A percentile compares a stretch with the other conserved stretches of the same genome.
These are phyloP conservation scores for Lentinula novae-zelandiae DNA, from an alignment of 1,284 basidiomycete species.

Conservation along the genomic window DNA sequence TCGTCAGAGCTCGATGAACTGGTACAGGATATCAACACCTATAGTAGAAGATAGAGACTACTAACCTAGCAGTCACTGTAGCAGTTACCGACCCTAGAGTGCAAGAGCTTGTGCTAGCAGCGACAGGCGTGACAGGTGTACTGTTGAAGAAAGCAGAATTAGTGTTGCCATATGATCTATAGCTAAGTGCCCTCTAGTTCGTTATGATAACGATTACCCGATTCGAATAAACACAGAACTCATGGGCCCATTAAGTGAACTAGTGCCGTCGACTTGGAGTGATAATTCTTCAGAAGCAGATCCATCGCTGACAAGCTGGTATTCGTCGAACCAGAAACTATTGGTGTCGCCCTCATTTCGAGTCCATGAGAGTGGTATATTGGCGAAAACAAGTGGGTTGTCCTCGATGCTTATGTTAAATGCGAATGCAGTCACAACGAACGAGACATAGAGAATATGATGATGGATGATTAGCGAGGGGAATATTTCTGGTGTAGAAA, in stretches of 20 bases:
- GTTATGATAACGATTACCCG: not conserved
- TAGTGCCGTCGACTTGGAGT: not conserved
- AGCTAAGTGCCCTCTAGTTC: not conserved
- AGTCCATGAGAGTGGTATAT: not conserved
- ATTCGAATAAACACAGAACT: conserved; percentile 1
- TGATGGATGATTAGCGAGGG: not conserved
- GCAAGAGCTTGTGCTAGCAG: not conserved
- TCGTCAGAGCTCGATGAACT: not conserved
- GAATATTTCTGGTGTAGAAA: not conserved
- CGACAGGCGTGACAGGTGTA: not conserved
- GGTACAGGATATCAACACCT: not conserved
- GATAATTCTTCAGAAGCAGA: not conserved
- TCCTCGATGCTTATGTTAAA: conserved; percentile 1
- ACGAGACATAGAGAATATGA: not conserved
- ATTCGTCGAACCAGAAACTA: conserved; percentile 4
- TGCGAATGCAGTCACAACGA: not conserved
- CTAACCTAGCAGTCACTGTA: not conserved
- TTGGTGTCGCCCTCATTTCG: not conserved
- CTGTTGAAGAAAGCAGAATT: conserved; percentile 7
- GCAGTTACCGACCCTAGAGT: not conserved
- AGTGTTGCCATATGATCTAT: not conserved
- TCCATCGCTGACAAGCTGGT: not conserved
- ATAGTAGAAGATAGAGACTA: not conserved
- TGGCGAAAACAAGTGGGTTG: not conserved
- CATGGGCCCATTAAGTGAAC: not conserved